Evolutionary conservation across 208 protist genomes (phyloP), one percentile per base, ranked within the genome.

Genomic region (Acanthamoeba sp.): DNA sequence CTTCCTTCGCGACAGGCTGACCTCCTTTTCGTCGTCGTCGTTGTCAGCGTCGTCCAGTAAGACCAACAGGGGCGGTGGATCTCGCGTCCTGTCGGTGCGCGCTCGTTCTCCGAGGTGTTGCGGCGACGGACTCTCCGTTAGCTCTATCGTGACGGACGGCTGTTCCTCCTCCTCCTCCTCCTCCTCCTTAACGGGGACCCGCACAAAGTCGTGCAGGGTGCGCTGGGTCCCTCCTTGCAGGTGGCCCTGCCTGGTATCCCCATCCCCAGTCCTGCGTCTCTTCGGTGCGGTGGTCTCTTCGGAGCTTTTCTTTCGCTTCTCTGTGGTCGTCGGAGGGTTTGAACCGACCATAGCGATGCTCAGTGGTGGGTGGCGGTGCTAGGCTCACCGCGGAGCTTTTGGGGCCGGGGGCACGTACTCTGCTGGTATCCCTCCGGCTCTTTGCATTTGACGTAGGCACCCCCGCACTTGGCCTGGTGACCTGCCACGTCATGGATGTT

Each of bases 391-490:
- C 45, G 7, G 45, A 12, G 34, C 32, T 76, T 71, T 29, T 29
- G 45, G 45, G 45, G 45, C 45, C 12, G 45, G 45, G n/a, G 9
- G n/a, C n/a, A 2, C 34, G 66, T 84, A 84, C 73, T 84, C 10
- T 84, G 36, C 4, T 24, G 10, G 27, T 84, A 84, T 7, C 57
- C 66, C 29, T 80, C 82, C 18, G 91, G 91, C 27, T 94, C 91
- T 62, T 40, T 94, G 14, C 85, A 87, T 69, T 94, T 94, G 38
- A 40, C 29, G 42, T 94, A 94, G 2, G 14, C 55, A 5, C 91
- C 91, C 3, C 91, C 91, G 22, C 91, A 94, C n/a, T 32, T 64
- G 76, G 40, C 62, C 22, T 94, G 76, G 69, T 94, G 91, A 42
- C 82, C 42, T 57, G n/a, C 82, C 3, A 3, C 69, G 12, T n/a